phyloP scores from a whole-genome alignment of 2,329 filamentous ascomycete species.

The Camptophora hylomeconis region DNA sequence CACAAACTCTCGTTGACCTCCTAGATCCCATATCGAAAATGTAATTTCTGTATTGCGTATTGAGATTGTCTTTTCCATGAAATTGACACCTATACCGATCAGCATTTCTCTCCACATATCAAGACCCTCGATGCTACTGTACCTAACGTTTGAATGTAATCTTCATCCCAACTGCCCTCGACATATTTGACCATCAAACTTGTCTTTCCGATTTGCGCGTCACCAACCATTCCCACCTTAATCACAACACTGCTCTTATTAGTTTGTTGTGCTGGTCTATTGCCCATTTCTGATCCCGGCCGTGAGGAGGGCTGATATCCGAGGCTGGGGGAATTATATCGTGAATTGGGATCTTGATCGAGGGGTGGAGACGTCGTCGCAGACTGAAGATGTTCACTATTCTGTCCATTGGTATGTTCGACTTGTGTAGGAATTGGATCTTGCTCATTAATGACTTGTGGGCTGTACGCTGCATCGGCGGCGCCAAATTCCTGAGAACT shows the following conservation, averaged over 20 bases:
- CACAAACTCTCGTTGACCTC: constrained; percentile 95
- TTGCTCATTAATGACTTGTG: constrained; percentile 16
- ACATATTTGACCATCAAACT: constrained; percentile 99
- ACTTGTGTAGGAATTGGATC: constrained; percentile 9
- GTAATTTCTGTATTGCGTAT: constrained; percentile 99
- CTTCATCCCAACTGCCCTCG: constrained; percentile 98
- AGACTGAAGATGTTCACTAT: constrained; percentile 21
- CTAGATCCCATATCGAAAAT: constrained; percentile 98
- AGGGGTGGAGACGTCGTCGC: constrained; percentile 31
- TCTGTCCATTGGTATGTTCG: constrained; percentile 10
- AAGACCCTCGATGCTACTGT: constrained; percentile 16
- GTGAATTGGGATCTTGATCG: constrained; percentile 33
- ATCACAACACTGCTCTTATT: constrained; percentile 66
- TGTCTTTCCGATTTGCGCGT: constrained; percentile 98
- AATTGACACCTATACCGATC: constrained; percentile 66
- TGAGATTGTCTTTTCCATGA: constrained; percentile 99
- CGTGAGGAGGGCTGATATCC: constrained; percentile 30
- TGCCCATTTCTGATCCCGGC: constrained; percentile 36
- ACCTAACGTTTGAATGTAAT: constrained; percentile 96
- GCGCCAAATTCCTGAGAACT: constrained; percentile 1
- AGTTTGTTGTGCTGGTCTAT: constrained; percentile 22
- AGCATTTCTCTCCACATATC: constrained; percentile 4
- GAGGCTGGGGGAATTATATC: constrained; percentile 28
- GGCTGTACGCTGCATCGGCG: constrained; percentile 14
- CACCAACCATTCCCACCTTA: constrained; percentile 98